Conservation (phyloP, 352 stramenopile species). For the Phytophthora lateralis region DNA sequence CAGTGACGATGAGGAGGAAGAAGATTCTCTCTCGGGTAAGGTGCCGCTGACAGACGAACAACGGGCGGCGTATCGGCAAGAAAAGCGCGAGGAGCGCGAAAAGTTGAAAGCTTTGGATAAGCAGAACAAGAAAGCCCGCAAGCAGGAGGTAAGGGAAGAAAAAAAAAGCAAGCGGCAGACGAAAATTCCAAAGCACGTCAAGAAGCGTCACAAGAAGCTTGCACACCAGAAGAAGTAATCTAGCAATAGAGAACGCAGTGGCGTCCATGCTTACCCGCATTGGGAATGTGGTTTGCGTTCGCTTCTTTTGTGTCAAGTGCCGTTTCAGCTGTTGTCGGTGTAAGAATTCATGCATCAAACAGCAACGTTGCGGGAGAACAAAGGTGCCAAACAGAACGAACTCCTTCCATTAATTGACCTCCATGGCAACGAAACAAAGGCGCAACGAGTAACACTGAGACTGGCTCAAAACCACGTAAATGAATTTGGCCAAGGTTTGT, state of each 20-base stretch:
- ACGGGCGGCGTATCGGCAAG: slow-evolving; percentile 81
- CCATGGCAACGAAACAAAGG: too few relatives aligned
- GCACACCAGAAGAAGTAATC: slow-evolving; percentile 79
- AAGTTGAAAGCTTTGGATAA: slow-evolving; percentile 60
- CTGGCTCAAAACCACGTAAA: too few relatives aligned
- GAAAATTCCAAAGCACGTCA: slow-evolving; percentile 99
- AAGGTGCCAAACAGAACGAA: too few relatives aligned
- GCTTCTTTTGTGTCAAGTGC: background rate
- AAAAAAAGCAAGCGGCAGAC: slow-evolving; percentile 93
- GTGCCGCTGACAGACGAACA: slow-evolving; percentile 80
- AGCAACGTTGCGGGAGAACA: too few relatives aligned
- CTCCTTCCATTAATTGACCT: too few relatives aligned
- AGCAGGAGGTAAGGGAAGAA: slow-evolving; percentile 95
- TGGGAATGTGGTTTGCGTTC: background rate
- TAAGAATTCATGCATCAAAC: too few relatives aligned
- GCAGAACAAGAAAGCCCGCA: slow-evolving; percentile 92
- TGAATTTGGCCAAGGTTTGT: too few relatives aligned
- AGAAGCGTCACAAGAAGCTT: slow-evolving; percentile 97
- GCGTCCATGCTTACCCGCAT: background rate
- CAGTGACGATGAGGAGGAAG: slow-evolving; percentile 35
- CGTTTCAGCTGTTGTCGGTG: too few relatives aligned
- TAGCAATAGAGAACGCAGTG: slow-evolving; percentile 12
- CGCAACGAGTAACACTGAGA: too few relatives aligned
- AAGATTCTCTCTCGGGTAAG: slow-evolving; percentile 23
- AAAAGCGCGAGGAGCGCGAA: slow-evolving; percentile 79